Evolutionary conservation across 129 eudicot species (phyloP), one percentile per base, ranked within the genome.

Genomic region (Solidago caesia): DNA sequence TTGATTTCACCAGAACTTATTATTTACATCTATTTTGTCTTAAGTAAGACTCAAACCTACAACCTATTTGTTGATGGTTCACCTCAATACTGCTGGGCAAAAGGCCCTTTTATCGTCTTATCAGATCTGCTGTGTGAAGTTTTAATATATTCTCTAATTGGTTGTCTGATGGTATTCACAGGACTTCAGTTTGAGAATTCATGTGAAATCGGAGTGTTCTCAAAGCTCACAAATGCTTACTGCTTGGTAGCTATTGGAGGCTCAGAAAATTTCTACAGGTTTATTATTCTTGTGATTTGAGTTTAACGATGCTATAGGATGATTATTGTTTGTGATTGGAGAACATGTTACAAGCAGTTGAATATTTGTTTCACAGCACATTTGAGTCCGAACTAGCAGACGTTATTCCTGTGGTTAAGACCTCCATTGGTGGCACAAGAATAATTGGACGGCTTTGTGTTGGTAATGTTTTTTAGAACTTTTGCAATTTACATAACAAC

Each of bases 241-340:
- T 94, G 98, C 72, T 78, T 94, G 81, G 97, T 94, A 26, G 97
- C 91, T 7, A 90, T 94, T 59, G 98, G 97, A 33, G 97, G 98
- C 10, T 90, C 98, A 46, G 97, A 94, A 77, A 94, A 86, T 75
- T 94, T 94, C 51, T 94, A 88, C 88, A 90, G 96, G 98, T 90
- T 65, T 52, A 75, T 65, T 45, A 75, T 63, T 68, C 58, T 27
- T 64, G 39, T 55, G 72, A 16, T 69, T 44, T 25, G 9, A 4
- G 14, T 61, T 60, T 8, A 51, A 1, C 55, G 12, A 2, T 60
- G 26, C 9, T 65, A 29, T 25, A 42, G 46, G 57, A 56, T 8
- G 5, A 57, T 6, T 14, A 52, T 62, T 4, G 15, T 46, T 4
- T 59, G 27, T 44, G 41, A n/a, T 68, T 44, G 49, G 7, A 6